Evolutionary conservation across 2,329 filamentous ascomycete genomes (phyloP), one percentile per base, ranked within the genome.

Genomic region (Talaromyces sp.): DNA sequence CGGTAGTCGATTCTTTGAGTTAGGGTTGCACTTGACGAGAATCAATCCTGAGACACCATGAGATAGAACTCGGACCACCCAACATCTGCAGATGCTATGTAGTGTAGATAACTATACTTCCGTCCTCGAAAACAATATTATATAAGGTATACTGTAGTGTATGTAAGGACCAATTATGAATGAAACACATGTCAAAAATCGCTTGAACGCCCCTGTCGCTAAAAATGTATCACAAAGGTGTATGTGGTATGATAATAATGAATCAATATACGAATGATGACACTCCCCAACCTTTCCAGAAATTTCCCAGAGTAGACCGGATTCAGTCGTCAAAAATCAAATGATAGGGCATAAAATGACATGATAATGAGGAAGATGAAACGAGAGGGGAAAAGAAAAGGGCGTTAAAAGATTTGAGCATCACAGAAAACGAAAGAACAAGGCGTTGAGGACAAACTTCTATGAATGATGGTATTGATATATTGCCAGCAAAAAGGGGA

Each of bases 161-260:
- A 31, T 52, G 8, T 31, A n/a, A n/a, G 15, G 15, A 52, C 25
- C 17, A 37, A 39, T 15, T 33, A 57, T 39, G 22, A 13, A 19
- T 9, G 22, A 39, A 39, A 57, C 10, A 39, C 39, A 41, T 15
- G 33, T 19, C 9, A 3, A 56, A 7, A 35, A 7, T 33, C 54
- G 54, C 54, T 57, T 22, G 39, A 57, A 41, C 54, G 54, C 54
- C 54, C n/a, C 54, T 6, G n/a, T 57, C 54, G 54, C 54, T 57
- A 27, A 39, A 57, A 57, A 57, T 57, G 54, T 35, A 39, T 57
- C 33, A 57, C 35, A 41, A 57, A 39, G 54, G 35, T 57, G 54
- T 35, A 57, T 57, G 39, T 57, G 33, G 19, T 57, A 19, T 31
- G 25, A 39, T 56, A 25, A 56, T 37, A 17, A 57, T 57, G 22